Evolutionary conservation across 2,329 filamentous ascomycete genomes (phyloP), one percentile per base, ranked within the genome.

Genomic region (Hyphodiscus sp.): DNA sequence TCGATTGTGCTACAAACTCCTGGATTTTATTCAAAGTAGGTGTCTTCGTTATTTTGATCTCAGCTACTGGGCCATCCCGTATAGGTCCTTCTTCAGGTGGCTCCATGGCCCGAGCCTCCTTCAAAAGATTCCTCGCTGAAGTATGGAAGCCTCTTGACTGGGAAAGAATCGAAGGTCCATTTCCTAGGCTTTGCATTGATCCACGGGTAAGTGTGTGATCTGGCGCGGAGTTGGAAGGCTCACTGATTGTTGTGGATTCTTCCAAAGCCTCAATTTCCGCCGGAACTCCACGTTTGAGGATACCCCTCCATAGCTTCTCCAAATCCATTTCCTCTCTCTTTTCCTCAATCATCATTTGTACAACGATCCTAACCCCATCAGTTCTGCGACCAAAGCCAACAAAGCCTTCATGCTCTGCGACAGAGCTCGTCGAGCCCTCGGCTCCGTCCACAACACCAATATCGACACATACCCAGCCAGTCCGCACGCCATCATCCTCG

Each of bases 391-490:
- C 89, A 65, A 96, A 96, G 0, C 92, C 92, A 33, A 90, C 84
- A 53, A 91, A 82, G 9, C 79, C 76, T 16, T 74, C 72, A 19
- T 77, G 74, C 41, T 77, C 66, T 23, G 74, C 70, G 11, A 71
- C 67, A 15, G 71, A 66, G 57, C 81, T 76, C 20, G 50, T 51
- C 23, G 58, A 53, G 9, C 68, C 65, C 16, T 68, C 64, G n/a
- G 77, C 74, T 20, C 80, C 78, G 44, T 86, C 81, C 1, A 90
- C 77, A 16, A 80, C 81, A 4, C 89, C 89, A 10, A 94, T 80
- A 67, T 96, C 95, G 56, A 97, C 88, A 70, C 94, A 99, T 19
- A 99, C 87, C 94, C 94, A 99, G 10, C 91, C 91, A 0, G 92
- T 96, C 13, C 87, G 85, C 50, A 96, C 88, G 2, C 91, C 92